Evolutionary conservation across 1,284 basidiomycete species (phyloP), one percentile per base, ranked within the genome.

Genomic region (Boletellus deceptivus): DNA sequence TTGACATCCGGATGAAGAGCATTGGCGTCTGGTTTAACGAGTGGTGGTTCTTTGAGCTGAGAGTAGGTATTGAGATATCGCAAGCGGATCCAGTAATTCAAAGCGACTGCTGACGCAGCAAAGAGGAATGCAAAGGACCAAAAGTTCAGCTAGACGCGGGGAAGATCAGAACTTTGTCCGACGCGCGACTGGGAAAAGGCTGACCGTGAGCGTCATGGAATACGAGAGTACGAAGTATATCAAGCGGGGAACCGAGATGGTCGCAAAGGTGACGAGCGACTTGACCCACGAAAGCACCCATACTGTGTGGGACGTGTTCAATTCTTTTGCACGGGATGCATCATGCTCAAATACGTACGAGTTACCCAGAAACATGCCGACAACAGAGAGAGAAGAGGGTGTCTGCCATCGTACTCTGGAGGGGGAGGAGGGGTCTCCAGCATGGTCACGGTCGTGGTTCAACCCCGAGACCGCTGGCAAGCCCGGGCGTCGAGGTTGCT

Each of bases 1-100:
- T 91, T 91, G n/a, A 93, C 85, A 65, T 93, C 91, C 3, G 92
- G 91, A 70, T 94, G 91, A 34, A 89, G 76, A 59, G 89, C 86
- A 54, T 88, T 86, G 9, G 83, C 83, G 63, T 91, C 87, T 0
- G 84, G 79, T 61, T 92, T 89, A 49, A 80, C 75, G 27, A 93
- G 71, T 0, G 93, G 94, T 5, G 84, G 83, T 64, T 97, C 93
- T 65, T 91, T 92, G 52, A 97, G 74, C 54, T 89, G 82, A 14
- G 85, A 87, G 61, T 90, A 89, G 48, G 79, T 80, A 60, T 88
- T 85, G 53, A 90, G 79, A 62, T 89, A 91, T 49, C 82, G 84
- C 69, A 90, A 91, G 34, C 91, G 83, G 56, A 94, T 87, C 75
- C 88, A 85, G 60, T 93, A 91, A 69, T 91, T 91, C 25, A 92